Evolutionary conservation across 371 early-diverging fungal species (phyloP).

Genomic region (Capillidium heterosporum): DNA sequence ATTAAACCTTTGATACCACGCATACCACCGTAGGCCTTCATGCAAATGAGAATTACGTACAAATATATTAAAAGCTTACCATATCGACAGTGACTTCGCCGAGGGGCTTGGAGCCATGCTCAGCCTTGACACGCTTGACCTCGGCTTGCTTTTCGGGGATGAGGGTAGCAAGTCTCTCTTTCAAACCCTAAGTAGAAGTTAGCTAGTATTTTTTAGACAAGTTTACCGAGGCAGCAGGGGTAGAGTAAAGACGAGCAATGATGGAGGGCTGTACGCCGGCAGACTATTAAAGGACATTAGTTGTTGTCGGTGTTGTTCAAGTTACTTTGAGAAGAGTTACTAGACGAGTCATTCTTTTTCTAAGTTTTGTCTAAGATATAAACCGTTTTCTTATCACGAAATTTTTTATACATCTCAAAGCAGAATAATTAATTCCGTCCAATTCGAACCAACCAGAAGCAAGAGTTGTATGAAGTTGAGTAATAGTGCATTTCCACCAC

Average conservation of each 20-base stretch:
- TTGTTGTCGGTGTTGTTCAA: neutral
- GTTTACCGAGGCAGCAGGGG: neutral
- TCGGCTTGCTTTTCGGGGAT: slow-evolving; percentile 88
- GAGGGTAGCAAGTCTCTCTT: slow-evolving; percentile 80
- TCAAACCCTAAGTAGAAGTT: slow-evolving; percentile 33
- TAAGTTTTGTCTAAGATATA: too few species aligned
- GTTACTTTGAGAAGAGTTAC: neutral
- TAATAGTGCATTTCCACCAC: too few species aligned
- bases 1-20: slow-evolving; percentile 97
- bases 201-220: neutral
- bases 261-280: neutral
- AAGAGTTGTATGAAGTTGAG: too few species aligned
- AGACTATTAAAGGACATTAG: neutral
- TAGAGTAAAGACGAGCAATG: neutral
- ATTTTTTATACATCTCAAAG: too few species aligned
- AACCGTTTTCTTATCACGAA: too few species aligned
- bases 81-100: slow-evolving; percentile 94
- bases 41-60: neutral
- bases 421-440: too few species aligned
- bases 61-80: slow-evolving; percentile 15
- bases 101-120: slow-evolving; percentile 73
- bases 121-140: slow-evolving; percentile 79
- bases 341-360: neutral
- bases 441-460: neutral
- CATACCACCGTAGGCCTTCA: slow-evolving; percentile 80